A percentile compares a stretch with the other conserved stretches of the same genome.
These are phyloP conservation scores for Erythrobasidium hasegawianum DNA, from an alignment of 1,284 basidiomycete species.

Conservation along the genomic window DNA sequence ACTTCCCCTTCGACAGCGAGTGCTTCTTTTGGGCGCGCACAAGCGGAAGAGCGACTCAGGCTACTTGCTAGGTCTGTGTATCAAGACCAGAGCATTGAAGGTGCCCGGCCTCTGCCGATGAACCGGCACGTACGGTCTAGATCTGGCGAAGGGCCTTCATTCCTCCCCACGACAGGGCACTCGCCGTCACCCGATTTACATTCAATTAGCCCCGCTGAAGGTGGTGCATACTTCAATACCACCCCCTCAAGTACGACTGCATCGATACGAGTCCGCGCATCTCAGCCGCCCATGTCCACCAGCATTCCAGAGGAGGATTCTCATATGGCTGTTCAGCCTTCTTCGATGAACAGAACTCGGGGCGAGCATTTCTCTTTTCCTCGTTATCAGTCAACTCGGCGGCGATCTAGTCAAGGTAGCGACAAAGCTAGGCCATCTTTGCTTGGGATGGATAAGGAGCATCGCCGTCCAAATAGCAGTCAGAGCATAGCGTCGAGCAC, in stretches of 20 bases:
- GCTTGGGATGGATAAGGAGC: not conserved
- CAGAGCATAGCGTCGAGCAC: not conserved
- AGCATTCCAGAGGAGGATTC: constrained; percentile 33
- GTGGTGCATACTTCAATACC: not conserved
- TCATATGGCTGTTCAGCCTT: not conserved
- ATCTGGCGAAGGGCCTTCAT: constrained; percentile 17
- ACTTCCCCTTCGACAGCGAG: not conserved
- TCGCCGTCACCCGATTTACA: constrained; percentile 16
- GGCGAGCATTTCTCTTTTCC: constrained; percentile 28
- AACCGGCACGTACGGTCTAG: constrained; percentile 1
- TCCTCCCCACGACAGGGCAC: constrained; percentile 16
- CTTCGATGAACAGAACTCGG: not conserved
- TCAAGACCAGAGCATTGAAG: not conserved
- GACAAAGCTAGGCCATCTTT: not conserved
- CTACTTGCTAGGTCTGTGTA: constrained; percentile 26
- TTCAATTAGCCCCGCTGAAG: constrained; percentile 28
- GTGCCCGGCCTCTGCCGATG: not conserved
- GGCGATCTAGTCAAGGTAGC: constrained; percentile 29
- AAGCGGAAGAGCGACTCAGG: constrained; percentile 27
- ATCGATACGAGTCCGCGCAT: constrained; percentile 5
- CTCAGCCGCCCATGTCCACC: constrained; percentile 29
- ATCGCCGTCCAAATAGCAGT: not conserved
- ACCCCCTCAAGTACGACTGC: not conserved
- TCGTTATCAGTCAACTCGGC: constrained; percentile 16
- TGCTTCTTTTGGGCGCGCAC: constrained; percentile 3